Conservation (phyloP, 306 rosid genomes). For the Senna siamea region DNA sequence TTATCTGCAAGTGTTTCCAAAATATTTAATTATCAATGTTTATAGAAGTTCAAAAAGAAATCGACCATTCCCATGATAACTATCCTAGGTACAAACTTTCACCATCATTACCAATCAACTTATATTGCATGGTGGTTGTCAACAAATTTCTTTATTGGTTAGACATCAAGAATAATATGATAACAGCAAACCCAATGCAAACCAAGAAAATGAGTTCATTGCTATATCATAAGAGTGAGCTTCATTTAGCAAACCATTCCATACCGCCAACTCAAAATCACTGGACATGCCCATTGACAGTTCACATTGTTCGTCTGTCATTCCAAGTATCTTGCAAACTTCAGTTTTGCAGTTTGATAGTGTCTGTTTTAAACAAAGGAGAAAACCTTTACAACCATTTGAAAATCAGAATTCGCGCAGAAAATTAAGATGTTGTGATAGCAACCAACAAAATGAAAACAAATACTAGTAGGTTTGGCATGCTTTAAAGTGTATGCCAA, state of each 20-base stretch:
- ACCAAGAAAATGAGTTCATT: constrained; percentile 5
- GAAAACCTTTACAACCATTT: constrained; percentile 31
- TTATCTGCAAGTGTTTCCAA: constrained; percentile 4
- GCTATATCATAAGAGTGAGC: not conserved
- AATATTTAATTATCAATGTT: constrained; percentile 24
- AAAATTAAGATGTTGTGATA: constrained; percentile 19
- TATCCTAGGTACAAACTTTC: not conserved
- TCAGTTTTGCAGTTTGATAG: constrained; percentile 77
- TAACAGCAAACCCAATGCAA: not conserved
- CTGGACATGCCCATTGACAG: constrained; percentile 98
- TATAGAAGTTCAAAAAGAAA: not conserved
- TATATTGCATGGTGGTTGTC: constrained; percentile 1
- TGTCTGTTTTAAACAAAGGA: constrained; percentile 53
- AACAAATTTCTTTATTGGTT: constrained; percentile 15
- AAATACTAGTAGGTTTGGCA: not conserved
- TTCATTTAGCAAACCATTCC: constrained; percentile 30
- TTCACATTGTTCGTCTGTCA: constrained; percentile 79
- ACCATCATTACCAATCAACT: constrained; percentile 7
- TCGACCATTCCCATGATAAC: constrained; percentile 15
- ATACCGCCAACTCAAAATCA: constrained; percentile 92
- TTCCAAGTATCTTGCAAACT: constrained; percentile 83
- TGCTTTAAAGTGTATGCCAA: no score
- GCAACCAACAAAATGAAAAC: constrained; percentile 22
- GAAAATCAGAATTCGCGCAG: constrained; percentile 24
- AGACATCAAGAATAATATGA: constrained; percentile 6